A percentile compares a stretch with the other conserved stretches of the same genome.
These are phyloP conservation scores for Dactylis glomerata DNA, from an alignment of 176 grass and related monocot genomes.

Conservation along the genomic window DNA sequence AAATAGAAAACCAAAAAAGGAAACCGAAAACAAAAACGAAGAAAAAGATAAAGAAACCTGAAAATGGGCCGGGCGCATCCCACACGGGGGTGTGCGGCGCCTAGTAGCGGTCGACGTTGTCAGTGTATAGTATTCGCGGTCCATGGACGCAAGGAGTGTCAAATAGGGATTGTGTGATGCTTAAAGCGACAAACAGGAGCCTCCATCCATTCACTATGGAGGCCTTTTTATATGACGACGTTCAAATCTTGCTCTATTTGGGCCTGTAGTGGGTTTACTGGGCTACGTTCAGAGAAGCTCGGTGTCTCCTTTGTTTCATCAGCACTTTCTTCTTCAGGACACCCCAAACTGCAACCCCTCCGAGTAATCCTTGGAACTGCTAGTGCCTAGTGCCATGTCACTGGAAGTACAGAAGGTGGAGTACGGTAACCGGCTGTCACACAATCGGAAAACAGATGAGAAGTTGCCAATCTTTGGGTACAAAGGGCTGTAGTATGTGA, in stretches of 20 bases:
- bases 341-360: not conserved
- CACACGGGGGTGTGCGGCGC: no score
- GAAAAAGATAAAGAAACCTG: no score
- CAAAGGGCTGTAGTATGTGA: not conserved
- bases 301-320: not conserved
- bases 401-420: not conserved
- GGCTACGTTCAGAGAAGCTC: not conserved
- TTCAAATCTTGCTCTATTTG: not conserved
- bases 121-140: no score
- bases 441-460: not conserved
- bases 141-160: no score
- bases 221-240: not conserved
- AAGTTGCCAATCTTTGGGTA: not conserved
- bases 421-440: not conserved
- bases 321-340: not conserved
- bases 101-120: no score
- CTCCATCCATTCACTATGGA: not conserved
- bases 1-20: no score
- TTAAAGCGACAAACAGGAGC: no score
- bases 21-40: no score
- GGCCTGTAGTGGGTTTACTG: not conserved
- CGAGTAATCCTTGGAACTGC: not conserved
- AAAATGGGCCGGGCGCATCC: no score
- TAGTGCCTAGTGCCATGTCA: not conserved
- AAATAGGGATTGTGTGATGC: no score